Evolutionary conservation across 768 basidiomycete species (phyloP).

Genomic region (Mycena haematopus): DNA sequence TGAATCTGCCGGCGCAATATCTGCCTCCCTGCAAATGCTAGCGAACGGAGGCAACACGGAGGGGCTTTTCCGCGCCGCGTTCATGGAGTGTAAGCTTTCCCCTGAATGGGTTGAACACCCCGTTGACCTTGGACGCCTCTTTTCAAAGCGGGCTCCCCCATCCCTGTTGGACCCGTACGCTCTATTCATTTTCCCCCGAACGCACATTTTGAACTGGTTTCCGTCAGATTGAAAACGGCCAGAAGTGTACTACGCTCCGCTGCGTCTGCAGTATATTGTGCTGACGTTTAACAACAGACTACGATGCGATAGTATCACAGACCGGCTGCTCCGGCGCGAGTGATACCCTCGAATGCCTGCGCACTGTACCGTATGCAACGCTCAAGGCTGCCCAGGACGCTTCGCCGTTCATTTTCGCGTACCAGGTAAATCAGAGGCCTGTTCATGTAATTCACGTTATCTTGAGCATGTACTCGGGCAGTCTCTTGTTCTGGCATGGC

Average conservation of each 20-base stretch:
- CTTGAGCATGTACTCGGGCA: constrained; percentile 24
- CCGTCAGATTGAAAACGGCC: constrained; percentile 43
- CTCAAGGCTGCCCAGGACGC: constrained; percentile 48
- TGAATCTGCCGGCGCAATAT: constrained; percentile 58
- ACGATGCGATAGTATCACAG: constrained; percentile 48
- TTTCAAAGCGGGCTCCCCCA: constrained; percentile 49
- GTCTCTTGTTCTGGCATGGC: constrained; percentile 54
- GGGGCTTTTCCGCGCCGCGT: constrained; percentile 54
- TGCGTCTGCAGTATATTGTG: not conserved
- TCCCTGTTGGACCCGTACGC: constrained; percentile 45
- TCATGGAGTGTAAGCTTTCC: constrained; percentile 56
- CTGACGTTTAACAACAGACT: constrained; percentile 32
- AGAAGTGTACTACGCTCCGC: constrained; percentile 35
- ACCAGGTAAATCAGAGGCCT: constrained; percentile 39
- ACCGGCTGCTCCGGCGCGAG: constrained; percentile 38
- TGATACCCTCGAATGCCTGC: constrained; percentile 51
- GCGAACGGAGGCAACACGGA: constrained; percentile 51
- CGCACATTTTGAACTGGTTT: not conserved
- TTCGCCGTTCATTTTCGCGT: constrained; percentile 46
- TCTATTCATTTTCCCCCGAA: not conserved
- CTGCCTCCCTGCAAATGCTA: constrained; percentile 57
- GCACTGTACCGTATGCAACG: constrained; percentile 42
- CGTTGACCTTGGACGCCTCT: no score
- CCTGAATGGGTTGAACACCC: no score
- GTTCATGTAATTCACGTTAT: not conserved